A percentile compares a stretch with the other conserved stretches of the same genome.
phyloP scores from a whole-genome alignment of 1,284 basidiomycete species.

The Abortiporus biennis region DNA sequence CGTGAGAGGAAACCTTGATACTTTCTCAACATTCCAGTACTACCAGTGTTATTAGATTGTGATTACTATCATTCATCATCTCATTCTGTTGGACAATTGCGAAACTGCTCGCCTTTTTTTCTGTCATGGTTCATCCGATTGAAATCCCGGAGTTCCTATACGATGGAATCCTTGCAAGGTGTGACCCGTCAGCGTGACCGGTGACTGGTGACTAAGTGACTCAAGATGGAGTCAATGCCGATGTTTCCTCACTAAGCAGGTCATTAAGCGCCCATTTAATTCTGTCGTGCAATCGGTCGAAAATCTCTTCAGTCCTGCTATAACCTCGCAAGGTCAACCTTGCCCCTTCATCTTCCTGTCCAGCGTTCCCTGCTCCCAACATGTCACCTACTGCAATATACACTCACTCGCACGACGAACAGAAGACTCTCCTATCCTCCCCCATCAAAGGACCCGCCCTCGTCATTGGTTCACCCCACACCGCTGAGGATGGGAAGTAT shows the following conservation, averaged over 20 bases:
- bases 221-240: background rate
- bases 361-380: too few species aligned
- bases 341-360: background rate
- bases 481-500: slow-evolving; percentile 71
- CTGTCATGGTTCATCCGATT: too few species aligned
- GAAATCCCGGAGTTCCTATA: too few species aligned
- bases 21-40: too few species aligned
- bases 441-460: slow-evolving; percentile 40
- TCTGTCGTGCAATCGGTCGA: background rate
- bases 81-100: too few species aligned
- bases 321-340: too few species aligned
- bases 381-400: slow-evolving; percentile 63
- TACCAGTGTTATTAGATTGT: too few species aligned
- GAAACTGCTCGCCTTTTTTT: background rate
- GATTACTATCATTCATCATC: too few species aligned
- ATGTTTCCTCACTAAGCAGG: slow-evolving; percentile 2
- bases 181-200: too few species aligned
- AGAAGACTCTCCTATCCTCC: slow-evolving; percentile 19
- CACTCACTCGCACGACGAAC: slow-evolving; percentile 15
- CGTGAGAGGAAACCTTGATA: too few species aligned
- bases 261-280: background rate
- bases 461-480: slow-evolving; percentile 66
- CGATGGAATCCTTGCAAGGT: too few species aligned
- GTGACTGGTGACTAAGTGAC: slow-evolving; percentile 1
- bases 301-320: background rate